Percentiles rank a stretch among this genome's conserved stretches.
These are phyloP conservation scores for Cyclotella kingstonii DNA, from an alignment of 108 stramenopile species.

Conservation along the genomic window DNA sequence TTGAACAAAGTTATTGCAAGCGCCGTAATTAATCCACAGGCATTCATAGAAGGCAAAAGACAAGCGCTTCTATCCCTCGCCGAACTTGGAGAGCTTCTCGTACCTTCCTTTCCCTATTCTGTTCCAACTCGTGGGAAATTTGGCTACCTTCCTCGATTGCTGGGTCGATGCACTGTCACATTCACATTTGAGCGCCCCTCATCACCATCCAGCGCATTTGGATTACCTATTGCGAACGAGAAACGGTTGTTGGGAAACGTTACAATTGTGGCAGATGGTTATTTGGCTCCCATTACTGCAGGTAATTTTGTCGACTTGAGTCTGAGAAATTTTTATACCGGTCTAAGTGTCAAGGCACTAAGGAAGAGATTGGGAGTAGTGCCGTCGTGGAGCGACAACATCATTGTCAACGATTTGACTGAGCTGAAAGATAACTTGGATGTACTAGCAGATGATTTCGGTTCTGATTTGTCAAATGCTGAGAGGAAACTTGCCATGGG, in stretches of 20 bases:
- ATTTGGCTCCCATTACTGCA: slow-evolving; percentile 79
- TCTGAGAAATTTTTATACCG: slow-evolving; percentile 77
- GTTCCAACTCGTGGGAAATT: slow-evolving; percentile 76
- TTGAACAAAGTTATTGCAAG: no score
- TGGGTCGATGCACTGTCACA: slow-evolving; percentile 73
- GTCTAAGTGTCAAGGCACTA: slow-evolving; percentile 65
- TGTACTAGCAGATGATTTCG: slow-evolving; percentile 41
- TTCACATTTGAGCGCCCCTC: slow-evolving; percentile 61
- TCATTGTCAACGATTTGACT: slow-evolving; percentile 48
- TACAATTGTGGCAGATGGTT: slow-evolving; percentile 84
- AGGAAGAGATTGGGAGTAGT: slow-evolving; percentile 57
- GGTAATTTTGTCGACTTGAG: slow-evolving; percentile 82
- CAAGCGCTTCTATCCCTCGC: slow-evolving; percentile 61
- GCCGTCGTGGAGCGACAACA: slow-evolving; percentile 41
- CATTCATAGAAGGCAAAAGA: slow-evolving; percentile 31
- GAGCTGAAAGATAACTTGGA: slow-evolving; percentile 50
- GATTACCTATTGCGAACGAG: slow-evolving; percentile 21
- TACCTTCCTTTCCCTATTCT: slow-evolving; percentile 62
- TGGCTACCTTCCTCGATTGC: slow-evolving; percentile 70
- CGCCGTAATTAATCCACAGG: slow-evolving; percentile 22
- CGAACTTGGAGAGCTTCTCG: slow-evolving; percentile 70
- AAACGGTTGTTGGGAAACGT: slow-evolving; percentile 67
- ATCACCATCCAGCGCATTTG: slow-evolving; percentile 19
- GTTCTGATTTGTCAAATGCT: slow-evolving; percentile 30
- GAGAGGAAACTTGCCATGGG: slow-evolving; percentile 16